phyloP scores from a whole-genome alignment of 2,329 filamentous ascomycete species.

The Alternaria postmessia region DNA sequence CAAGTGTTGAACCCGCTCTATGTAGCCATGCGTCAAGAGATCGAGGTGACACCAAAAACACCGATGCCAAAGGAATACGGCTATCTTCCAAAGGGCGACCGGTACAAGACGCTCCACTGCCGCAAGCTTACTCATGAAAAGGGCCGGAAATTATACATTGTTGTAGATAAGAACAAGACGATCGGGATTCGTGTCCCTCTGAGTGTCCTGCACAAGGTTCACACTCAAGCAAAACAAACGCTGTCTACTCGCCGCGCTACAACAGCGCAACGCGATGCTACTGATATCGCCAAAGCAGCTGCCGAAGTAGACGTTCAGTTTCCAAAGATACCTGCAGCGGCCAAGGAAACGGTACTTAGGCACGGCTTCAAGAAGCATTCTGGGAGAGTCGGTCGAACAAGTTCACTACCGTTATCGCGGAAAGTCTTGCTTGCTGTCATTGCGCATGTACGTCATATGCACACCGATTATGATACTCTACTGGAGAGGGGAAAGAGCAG shows the following conservation, averaged over 20 bases:
- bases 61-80: slow-evolving; percentile 43
- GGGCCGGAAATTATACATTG: slow-evolving; percentile 38
- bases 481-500: slow-evolving; percentile 21
- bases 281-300: slow-evolving; percentile 29
- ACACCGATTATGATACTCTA: slow-evolving; percentile 60
- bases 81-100: slow-evolving; percentile 45
- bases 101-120: slow-evolving; percentile 47
- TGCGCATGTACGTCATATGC: slow-evolving; percentile 59
- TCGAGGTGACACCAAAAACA: slow-evolving; percentile 27
- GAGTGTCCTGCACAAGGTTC: slow-evolving; percentile 51
- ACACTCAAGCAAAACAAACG: slow-evolving; percentile 51
- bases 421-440: slow-evolving; percentile 59
- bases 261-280: slow-evolving; percentile 44
- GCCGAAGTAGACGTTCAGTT: slow-evolving; percentile 52
- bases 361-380: slow-evolving; percentile 58
- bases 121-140: slow-evolving; percentile 43
- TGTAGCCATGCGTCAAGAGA: slow-evolving; percentile 24
- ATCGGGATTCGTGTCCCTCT: slow-evolving; percentile 56
- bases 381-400: slow-evolving; percentile 59
- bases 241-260: slow-evolving; percentile 51
- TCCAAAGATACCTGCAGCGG: slow-evolving; percentile 51
- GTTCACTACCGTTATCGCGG: slow-evolving; percentile 47
- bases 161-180: slow-evolving; percentile 38
- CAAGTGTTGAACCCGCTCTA: not conserved
- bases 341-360: slow-evolving; percentile 48